A percentile compares a stretch with the other conserved stretches of the same genome.
These are phyloP conservation scores for Cytospora mali DNA, from an alignment of 2,329 filamentous ascomycete species.

Conservation along the genomic window DNA sequence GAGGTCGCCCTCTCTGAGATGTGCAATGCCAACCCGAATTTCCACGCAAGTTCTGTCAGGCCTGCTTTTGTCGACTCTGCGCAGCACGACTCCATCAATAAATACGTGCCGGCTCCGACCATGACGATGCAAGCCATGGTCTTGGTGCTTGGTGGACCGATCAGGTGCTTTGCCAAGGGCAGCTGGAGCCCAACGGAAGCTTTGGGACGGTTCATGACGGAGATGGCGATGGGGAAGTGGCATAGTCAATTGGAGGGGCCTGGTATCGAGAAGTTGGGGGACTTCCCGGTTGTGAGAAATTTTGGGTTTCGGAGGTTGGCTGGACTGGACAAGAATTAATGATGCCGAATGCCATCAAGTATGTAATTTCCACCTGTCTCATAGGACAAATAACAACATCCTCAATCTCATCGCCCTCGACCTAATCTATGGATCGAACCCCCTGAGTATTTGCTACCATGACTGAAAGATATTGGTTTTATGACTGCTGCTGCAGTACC, in stretches of 20 bases:
- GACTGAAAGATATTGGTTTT: no score
- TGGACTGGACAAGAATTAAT: conserved; percentile 31
- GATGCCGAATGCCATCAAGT: fast-evolving
- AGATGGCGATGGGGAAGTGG: conserved; percentile 49
- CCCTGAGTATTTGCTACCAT: no score
- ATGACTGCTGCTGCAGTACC: neutral
- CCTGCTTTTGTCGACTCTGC: conserved; percentile 60
- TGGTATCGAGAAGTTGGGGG: conserved; percentile 40
- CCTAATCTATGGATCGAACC: no score
- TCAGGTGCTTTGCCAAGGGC: conserved; percentile 31
- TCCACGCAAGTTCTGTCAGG: conserved; percentile 60
- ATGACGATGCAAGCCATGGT: conserved; percentile 21
- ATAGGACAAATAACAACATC: no score
- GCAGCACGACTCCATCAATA: conserved; percentile 44
- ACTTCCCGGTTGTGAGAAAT: conserved; percentile 42
- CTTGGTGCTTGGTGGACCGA: conserved; percentile 33
- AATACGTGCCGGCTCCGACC: conserved; percentile 44
- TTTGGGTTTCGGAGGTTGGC: conserved; percentile 39
- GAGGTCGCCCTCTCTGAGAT: conserved; percentile 63
- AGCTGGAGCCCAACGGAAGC: conserved; percentile 47
- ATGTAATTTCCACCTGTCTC: no score
- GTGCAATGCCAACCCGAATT: conserved; percentile 43
- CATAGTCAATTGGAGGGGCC: conserved; percentile 33
- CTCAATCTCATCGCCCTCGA: no score
- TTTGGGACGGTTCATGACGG: conserved; percentile 48